These are phyloP conservation scores for Gynochthodes officinalis DNA, from an alignment of 257 asterid genomes.

Conservation along the genomic window DNA sequence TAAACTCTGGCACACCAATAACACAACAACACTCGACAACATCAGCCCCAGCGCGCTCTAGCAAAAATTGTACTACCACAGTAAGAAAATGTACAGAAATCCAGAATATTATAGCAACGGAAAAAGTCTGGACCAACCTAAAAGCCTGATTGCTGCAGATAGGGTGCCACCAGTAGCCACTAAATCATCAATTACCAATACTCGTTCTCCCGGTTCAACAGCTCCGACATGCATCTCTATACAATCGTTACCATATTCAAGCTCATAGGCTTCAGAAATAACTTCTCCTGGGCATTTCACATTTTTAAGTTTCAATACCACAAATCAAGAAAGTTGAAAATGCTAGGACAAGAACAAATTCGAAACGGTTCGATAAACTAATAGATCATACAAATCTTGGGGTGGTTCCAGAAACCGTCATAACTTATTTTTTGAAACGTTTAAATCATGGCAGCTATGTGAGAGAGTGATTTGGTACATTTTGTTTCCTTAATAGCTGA, in stretches of 20 bases:
- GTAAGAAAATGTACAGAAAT: not conserved
- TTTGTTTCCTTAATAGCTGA: not conserved
- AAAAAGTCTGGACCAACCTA: constrained; percentile 42
- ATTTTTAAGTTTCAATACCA: not conserved
- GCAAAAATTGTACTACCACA: not conserved
- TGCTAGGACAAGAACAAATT: not conserved
- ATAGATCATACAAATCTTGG: not conserved
- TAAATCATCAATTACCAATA: constrained; percentile 69
- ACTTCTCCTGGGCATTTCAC: constrained; percentile 48
- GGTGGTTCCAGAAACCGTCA: not conserved
- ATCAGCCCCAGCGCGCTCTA: constrained; percentile 69
- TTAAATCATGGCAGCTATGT: too few relatives aligned
- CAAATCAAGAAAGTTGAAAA: not conserved
- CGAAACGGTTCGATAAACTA: not conserved
- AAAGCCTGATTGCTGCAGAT: constrained; percentile 72
- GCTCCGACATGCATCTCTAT: constrained; percentile 82
- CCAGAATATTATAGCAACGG: not conserved
- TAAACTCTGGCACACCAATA: constrained; percentile 68
- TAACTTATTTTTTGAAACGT: not conserved
- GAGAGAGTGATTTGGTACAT: too few relatives aligned
- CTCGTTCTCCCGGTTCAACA: constrained; percentile 65
- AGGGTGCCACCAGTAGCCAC: constrained; percentile 93
- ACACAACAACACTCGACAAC: constrained; percentile 83
- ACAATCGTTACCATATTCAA: constrained; percentile 80
- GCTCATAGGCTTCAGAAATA: constrained; percentile 61